Percentiles rank a stretch among this genome's conserved stretches.
Conservation (phyloP, 1,284 basidiomycete genomes). For the Agaricales sp. region DNA sequence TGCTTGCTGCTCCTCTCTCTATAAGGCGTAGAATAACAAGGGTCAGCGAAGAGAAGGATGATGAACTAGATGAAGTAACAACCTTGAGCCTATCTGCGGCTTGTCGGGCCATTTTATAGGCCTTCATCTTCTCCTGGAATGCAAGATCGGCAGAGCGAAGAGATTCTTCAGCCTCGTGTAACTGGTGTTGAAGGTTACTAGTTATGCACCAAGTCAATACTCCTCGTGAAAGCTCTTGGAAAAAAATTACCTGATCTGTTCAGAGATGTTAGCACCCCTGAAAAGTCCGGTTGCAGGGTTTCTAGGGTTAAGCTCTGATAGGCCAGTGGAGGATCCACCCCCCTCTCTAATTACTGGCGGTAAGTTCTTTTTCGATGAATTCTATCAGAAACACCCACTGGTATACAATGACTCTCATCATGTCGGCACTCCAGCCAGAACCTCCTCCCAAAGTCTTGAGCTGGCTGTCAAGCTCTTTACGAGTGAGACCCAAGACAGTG, state of each 20-base stretch:
- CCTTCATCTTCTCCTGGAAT: slow-evolving; percentile 10
- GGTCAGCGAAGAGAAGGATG: neutral
- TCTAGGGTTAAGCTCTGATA: slow-evolving; percentile 20
- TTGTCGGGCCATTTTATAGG: slow-evolving; percentile 12
- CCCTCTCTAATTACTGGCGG: slow-evolving; percentile 38
- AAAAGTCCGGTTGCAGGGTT: slow-evolving; percentile 43
- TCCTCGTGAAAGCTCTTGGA: neutral
- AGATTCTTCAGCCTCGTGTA: slow-evolving; percentile 14
- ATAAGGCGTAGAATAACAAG: slow-evolving; percentile 4
- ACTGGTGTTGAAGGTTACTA: slow-evolving; percentile 19
- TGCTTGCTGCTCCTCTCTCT: slow-evolving; percentile 19
- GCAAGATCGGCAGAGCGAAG: slow-evolving; percentile 10
- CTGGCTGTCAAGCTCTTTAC: slow-evolving; percentile 46
- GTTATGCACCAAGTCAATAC: neutral
- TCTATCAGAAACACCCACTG: slow-evolving; percentile 30
- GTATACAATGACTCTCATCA: slow-evolving; percentile 51
- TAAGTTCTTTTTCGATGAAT: slow-evolving; percentile 5
- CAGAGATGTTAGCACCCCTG: slow-evolving; percentile 27
- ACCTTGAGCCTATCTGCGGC: slow-evolving; percentile 19
- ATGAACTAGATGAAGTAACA: too few relatives aligned
- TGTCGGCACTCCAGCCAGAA: slow-evolving; percentile 50
- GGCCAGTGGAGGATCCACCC: slow-evolving; percentile 38
- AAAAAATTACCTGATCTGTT: slow-evolving; percentile 21
- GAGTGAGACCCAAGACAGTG: slow-evolving; percentile 52
- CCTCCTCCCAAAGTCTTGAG: slow-evolving; percentile 40